Evolutionary conservation across 2,329 filamentous ascomycete species (phyloP).

Genomic region (Fusarium nygamai): DNA sequence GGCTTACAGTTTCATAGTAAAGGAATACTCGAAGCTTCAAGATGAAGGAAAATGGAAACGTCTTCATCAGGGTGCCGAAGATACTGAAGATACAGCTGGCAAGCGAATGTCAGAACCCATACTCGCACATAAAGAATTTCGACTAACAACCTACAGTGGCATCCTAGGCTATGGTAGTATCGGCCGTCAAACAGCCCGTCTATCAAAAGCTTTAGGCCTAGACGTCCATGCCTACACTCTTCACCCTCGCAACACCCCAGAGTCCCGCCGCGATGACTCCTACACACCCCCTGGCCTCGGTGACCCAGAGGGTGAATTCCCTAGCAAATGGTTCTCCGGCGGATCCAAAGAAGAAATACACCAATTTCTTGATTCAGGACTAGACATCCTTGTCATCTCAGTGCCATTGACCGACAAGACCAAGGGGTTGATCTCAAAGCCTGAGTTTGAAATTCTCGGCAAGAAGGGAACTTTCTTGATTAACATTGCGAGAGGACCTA

Average conservation of each 20-base stretch:
- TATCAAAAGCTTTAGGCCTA: constrained; percentile 74
- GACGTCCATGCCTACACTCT: constrained; percentile 80
- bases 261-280: constrained; percentile 69
- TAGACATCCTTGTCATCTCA: constrained; percentile 64
- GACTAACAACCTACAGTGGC: constrained; percentile 47
- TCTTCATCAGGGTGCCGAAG: constrained; percentile 25
- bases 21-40: constrained; percentile 57
- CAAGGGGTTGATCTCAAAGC: constrained; percentile 59
- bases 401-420: constrained; percentile 62
- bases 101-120: constrained; percentile 59
- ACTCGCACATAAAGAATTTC: not conserved
- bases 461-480: constrained; percentile 67
- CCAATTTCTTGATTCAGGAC: constrained; percentile 59
- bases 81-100: constrained; percentile 55
- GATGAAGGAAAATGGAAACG: constrained; percentile 56
- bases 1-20: constrained; percentile 47
- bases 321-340: constrained; percentile 62
- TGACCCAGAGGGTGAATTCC: constrained; percentile 60
- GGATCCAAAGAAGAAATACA: constrained; percentile 55
- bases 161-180: constrained; percentile 66
- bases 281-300: constrained; percentile 76
- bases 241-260: constrained; percentile 71
- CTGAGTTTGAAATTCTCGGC: constrained; percentile 59
- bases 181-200: constrained; percentile 62
- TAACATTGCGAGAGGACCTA: constrained; percentile 74